phyloP scores from a whole-genome alignment of 306 rosid genomes.

The Parietaria judaica region DNA sequence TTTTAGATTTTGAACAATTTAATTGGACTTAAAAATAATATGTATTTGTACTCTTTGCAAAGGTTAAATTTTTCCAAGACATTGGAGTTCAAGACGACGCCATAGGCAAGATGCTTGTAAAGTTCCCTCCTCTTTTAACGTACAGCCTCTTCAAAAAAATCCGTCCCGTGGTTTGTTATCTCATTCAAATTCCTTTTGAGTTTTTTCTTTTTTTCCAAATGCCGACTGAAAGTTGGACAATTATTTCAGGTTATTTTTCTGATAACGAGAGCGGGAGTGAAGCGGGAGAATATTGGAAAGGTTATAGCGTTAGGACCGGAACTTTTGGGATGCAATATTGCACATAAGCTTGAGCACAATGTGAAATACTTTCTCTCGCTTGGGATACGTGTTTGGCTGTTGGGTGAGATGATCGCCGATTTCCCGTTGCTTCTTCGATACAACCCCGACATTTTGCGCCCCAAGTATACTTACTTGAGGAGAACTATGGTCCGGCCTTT shows the following conservation, averaged over 20 bases:
- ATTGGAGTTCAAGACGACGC: constrained; percentile 70
- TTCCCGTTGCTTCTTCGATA: constrained; percentile 85
- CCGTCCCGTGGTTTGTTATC: constrained; percentile 73
- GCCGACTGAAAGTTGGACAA: constrained; percentile 17
- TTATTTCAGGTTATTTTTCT: constrained; percentile 70
- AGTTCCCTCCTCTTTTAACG: constrained; percentile 74
- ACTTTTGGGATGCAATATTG: constrained; percentile 80
- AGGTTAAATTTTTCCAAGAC: constrained; percentile 77
- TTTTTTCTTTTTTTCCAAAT: constrained; percentile 1
- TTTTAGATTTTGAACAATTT: constrained; percentile 2
- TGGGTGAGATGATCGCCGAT: constrained; percentile 86
- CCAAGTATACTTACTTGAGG: constrained; percentile 70
- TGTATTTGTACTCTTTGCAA: constrained; percentile 17
- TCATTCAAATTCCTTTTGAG: constrained; percentile 7
- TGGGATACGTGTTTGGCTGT: constrained; percentile 45
- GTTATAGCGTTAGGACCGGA: constrained; percentile 82
- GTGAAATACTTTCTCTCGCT: constrained; percentile 77
- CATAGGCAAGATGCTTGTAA: constrained; percentile 88
- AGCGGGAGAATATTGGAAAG: constrained; percentile 57
- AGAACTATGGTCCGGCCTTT: constrained; percentile 78
- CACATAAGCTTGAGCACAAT: constrained; percentile 66
- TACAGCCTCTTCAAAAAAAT: constrained; percentile 87
- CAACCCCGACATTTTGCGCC: constrained; percentile 65
- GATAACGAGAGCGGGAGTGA: constrained; percentile 82
- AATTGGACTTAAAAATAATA: not conserved